Evolutionary conservation across 2,329 filamentous ascomycete genomes (phyloP).

Genomic region (Alternaria ventricosa): DNA sequence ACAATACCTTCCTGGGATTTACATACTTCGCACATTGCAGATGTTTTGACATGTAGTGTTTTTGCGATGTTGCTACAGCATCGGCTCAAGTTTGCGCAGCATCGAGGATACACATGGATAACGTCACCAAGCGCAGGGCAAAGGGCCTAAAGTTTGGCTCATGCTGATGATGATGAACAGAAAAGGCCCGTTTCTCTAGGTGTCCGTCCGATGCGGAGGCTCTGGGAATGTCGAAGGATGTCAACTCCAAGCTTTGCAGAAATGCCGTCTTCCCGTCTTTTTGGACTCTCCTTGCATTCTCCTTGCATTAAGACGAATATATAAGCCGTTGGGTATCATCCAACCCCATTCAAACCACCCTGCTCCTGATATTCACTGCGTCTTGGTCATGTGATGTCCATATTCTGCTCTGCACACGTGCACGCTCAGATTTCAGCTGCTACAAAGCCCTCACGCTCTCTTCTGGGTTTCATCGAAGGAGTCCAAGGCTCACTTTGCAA

Average conservation of each 20-base stretch:
- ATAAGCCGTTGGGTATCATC: neutral
- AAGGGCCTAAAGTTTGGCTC: neutral
- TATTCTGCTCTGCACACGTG: too few species aligned
- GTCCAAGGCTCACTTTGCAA: neutral
- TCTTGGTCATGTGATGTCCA: too few species aligned
- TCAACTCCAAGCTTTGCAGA: neutral
- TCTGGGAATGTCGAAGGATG: neutral
- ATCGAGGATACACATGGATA: neutral
- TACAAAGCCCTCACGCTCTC: too few species aligned
- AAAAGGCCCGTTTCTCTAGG: neutral
- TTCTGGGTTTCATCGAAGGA: neutral
- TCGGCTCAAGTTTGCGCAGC: neutral
- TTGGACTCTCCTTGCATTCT: neutral
- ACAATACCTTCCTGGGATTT: neutral
- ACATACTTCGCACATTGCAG: neutral
- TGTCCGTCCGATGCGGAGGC: neutral
- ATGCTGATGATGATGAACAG: neutral
- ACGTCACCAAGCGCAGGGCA: neutral
- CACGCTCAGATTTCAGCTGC: too few species aligned
- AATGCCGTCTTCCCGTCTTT: neutral
- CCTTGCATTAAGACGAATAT: neutral
- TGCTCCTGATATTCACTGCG: too few species aligned
- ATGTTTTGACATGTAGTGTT: accelerated
- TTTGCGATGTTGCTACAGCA: neutral
- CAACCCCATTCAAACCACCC: too few species aligned